A percentile compares a stretch with the other conserved stretches of the same genome.
These are phyloP conservation scores for Chenopodium suecicum DNA, from an alignment of 148 eudicot genomes.

Conservation along the genomic window DNA sequence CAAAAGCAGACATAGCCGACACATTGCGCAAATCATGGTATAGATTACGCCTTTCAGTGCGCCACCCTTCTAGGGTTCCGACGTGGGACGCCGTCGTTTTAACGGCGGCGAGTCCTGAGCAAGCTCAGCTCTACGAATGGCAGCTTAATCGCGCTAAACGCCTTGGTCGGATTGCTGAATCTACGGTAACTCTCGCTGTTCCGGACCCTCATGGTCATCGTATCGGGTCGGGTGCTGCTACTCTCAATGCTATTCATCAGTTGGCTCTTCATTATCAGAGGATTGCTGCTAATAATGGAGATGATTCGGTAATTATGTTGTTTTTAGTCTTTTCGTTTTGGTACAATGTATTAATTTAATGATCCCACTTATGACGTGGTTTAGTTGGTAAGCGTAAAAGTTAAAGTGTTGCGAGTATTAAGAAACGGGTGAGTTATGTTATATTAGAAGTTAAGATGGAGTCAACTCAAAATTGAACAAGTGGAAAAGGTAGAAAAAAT, in stretches of 20 bases:
- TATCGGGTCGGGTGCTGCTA: constrained; percentile 97
- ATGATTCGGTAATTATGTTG: not conserved
- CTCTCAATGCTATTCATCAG: constrained; percentile 72
- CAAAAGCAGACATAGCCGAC: constrained; percentile 46
- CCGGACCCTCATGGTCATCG: constrained; percentile 87
- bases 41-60: constrained; percentile 69
- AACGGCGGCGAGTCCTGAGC: constrained; percentile 93
- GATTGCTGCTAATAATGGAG: constrained; percentile 6
- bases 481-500: too few species aligned
- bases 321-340: not conserved
- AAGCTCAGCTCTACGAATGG: constrained; percentile 80
- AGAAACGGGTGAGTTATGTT: too few species aligned
- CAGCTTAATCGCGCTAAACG: constrained; percentile 85
- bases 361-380: too few species aligned
- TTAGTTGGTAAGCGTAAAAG: too few species aligned
- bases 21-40: constrained; percentile 79
- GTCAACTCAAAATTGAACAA: too few species aligned
- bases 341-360: not conserved
- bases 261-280: constrained; percentile 55
- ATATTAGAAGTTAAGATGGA: too few species aligned
- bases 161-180: constrained; percentile 66
- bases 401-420: too few species aligned
- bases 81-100: constrained; percentile 95
- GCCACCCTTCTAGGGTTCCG: constrained; percentile 77
- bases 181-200: constrained; percentile 80